A percentile compares a stretch with the other conserved stretches of the same genome.
These are phyloP conservation scores for Krasilnikovozyma curviuscula DNA, from an alignment of 768 basidiomycete species.

Conservation along the genomic window DNA sequence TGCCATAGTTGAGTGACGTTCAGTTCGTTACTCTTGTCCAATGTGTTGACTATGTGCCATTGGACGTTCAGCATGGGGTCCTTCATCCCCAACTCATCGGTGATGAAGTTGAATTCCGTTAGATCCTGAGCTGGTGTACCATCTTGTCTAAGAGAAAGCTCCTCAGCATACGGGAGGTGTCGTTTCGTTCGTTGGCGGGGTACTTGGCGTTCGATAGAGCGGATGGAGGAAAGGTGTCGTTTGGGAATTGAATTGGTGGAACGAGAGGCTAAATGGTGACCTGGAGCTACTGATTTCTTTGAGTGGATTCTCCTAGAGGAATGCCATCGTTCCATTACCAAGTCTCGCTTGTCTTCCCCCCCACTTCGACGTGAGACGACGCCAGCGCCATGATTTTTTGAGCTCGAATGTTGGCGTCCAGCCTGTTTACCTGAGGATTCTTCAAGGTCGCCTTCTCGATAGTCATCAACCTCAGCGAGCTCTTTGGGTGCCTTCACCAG, in stretches of 20 bases:
- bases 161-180: slow-evolving; percentile 3
- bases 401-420: not conserved
- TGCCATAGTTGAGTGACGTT: slow-evolving; percentile 90
- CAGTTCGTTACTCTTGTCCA: slow-evolving; percentile 51
- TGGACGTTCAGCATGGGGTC: slow-evolving; percentile 71
- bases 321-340: not conserved
- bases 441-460: not conserved
- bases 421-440: not conserved
- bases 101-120: slow-evolving; percentile 6
- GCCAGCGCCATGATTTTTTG: not conserved
- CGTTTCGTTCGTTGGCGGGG: slow-evolving; percentile 54
- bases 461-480: not conserved
- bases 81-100: slow-evolving; percentile 39
- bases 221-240: no score
- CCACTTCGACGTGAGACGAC: not conserved
- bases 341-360: not conserved
- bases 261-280: no score
- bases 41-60: slow-evolving; percentile 88
- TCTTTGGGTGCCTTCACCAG: slow-evolving; percentile 35
- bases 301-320: not conserved
- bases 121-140: not conserved
- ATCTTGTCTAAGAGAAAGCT: not conserved
- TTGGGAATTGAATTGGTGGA: no score
- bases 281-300: not conserved
- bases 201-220: slow-evolving; percentile 41